Evolutionary conservation across 2,329 filamentous ascomycete species (phyloP), one percentile per base, ranked within the genome.

Genomic region (Didymella pomorum): DNA sequence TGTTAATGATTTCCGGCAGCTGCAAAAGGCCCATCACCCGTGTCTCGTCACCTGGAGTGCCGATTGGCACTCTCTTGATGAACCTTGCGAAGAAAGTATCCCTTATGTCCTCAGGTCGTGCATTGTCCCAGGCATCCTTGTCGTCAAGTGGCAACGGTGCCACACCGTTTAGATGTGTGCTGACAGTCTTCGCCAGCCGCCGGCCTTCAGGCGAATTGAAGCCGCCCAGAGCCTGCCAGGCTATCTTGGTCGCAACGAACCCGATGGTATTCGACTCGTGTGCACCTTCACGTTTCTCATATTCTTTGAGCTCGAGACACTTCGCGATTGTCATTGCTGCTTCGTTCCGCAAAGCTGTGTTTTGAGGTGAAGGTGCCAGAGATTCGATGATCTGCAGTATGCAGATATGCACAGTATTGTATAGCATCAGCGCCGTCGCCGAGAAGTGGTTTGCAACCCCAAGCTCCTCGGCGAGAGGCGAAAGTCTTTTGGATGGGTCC

Each of bases 141-240:
- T 58, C 46, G 8, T 14, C 45, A 2, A 54, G 21, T 6, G 44
- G 43, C 49, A 58, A 39, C n/a, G 48, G 43, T n/a, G 39, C 16
- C 1, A 58, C 39, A 1, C 45, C 23, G 12, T 45, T 54, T 3
- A 58, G 46, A 20, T 31, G 31, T 10, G 28, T 29, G 10, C 49
- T 33, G 7, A 58, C 56, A 1, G 45, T 50, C 33, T 37, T 54
- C 16, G 69, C 64, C 26, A 72, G 48, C 16, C 56, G 58, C 26
- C 65, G 60, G 29, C 68, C 70, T 43, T 67, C 69, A 16, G 64
- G 62, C 2, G 68, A 63, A 16, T 59, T 52, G 25, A 69, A 68
- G 0, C 67, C 62, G 20, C 70, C 71, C 7, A 73, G 45, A 4
- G 63, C 61, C 39, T 69, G 62, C 70, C 70, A 71, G 4, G 69